Evolutionary conservation across 1,284 basidiomycete species (phyloP), one percentile per base, ranked within the genome.

Genomic region (Moniliella sp.): DNA sequence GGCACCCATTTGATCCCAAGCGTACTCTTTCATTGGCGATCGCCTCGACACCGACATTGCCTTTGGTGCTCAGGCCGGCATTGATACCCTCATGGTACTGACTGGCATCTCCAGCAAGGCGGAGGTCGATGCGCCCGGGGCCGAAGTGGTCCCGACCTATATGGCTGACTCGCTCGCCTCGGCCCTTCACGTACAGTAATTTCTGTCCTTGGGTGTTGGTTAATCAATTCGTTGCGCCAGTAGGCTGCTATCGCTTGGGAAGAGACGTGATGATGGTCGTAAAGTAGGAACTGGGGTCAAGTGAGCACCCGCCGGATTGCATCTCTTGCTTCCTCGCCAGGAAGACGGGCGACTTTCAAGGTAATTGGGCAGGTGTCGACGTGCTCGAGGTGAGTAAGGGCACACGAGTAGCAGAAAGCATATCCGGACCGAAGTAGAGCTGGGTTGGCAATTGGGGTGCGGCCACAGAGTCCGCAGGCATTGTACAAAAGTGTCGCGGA

Each of bases 381-480:
- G 51, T 73, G 72, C 58, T 79, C 73, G 29, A 93, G 74, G 47
- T 82, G 73, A 37, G 76, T 74, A 66, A 78, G 76, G 32, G 77
- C 76, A 62, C 88, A 94, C 26, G 78, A 75, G 62, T 91, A 97
- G 64, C 88, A 93, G 54, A 81, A 88, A 5, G 93, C 81, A 67
- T 86, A 93, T 28, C 91, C 86, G 17, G 75, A 79, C 5, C 83
- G 80, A 27, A 94, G 62, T 15, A 81, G 78, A 11, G 82, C 86
- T 18, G 86, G 78, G 56, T 94, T 94, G 54, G 73, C 73, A 37
- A 91, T 73, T 31, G 64, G 61, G 13, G 50, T 30, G 18, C 71
- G 67, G 25, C 67, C 68, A 62, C 86, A 94, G 18, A 94, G 62
- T 8, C 80, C 78, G 62, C 88, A 94, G 4, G 83, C 81, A 53